These are phyloP conservation scores for Fusarium cicatricum DNA, from an alignment of 2,329 filamentous ascomycete genomes.

Conservation along the genomic window DNA sequence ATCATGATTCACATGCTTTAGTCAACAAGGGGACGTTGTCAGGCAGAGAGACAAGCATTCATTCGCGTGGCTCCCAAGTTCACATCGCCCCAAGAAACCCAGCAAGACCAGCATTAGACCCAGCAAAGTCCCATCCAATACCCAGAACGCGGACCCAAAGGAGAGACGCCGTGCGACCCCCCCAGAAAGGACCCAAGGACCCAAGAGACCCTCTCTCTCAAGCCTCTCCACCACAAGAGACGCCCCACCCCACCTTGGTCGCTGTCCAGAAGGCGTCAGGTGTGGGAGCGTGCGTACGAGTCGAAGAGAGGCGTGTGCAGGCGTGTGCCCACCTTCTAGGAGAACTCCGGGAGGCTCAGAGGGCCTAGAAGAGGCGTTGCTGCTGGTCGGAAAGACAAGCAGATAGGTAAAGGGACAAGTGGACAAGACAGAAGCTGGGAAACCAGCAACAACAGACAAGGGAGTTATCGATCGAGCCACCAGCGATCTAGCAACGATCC, in stretches of 20 bases:
- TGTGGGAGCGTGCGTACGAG: slow-evolving; percentile 29
- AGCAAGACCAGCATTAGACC: slow-evolving; percentile 14
- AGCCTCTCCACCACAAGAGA: slow-evolving; percentile 30
- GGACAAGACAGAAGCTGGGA: slow-evolving; percentile 13
- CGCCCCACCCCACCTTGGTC: slow-evolving; percentile 30
- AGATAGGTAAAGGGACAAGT: slow-evolving; percentile 15
- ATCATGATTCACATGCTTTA: slow-evolving; percentile 28
- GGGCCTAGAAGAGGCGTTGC: slow-evolving; percentile 39
- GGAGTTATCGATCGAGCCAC: slow-evolving; percentile 28
- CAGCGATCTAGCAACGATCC: slow-evolving; percentile 37
- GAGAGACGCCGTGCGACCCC: slow-evolving; percentile 30
- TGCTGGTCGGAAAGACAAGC: slow-evolving; percentile 24
- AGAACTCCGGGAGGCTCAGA: slow-evolving; percentile 42
- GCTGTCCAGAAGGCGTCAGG: slow-evolving; percentile 17
- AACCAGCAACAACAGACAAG: slow-evolving; percentile 23
- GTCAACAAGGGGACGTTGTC: slow-evolving; percentile 11
- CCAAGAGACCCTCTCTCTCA: slow-evolving; percentile 27
- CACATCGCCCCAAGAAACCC: slow-evolving; percentile 20
- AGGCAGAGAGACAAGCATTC: slow-evolving; percentile 29
- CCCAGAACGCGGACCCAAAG: slow-evolving; percentile 33
- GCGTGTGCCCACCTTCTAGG: slow-evolving; percentile 33
- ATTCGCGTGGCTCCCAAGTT: slow-evolving; percentile 24
- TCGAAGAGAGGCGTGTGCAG: slow-evolving; percentile 27
- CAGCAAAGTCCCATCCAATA: slow-evolving; percentile 26
- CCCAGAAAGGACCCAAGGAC: slow-evolving; percentile 8